These are phyloP conservation scores for Coniochaeta sp. DNA, from an alignment of 2,329 filamentous ascomycete genomes.

Conservation along the genomic window DNA sequence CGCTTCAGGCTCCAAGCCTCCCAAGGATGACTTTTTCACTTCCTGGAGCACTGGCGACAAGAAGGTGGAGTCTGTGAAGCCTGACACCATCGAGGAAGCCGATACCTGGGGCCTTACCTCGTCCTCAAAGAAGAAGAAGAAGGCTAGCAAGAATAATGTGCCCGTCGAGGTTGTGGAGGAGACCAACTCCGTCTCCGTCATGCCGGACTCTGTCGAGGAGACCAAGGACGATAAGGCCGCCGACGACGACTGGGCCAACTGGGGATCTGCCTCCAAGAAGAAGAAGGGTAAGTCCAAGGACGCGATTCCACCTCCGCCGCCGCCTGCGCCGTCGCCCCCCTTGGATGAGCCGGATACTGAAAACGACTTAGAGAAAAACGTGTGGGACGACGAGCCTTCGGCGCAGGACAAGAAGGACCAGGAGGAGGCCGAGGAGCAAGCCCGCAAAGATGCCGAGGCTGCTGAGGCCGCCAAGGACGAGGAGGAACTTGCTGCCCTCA, in stretches of 20 bases:
- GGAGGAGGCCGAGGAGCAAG: constrained; percentile 18
- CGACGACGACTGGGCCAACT: constrained; percentile 27
- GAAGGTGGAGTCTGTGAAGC: constrained; percentile 29
- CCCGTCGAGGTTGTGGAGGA: constrained; percentile 39
- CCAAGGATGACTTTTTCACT: constrained; percentile 48
- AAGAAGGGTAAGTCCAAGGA: constrained; percentile 31
- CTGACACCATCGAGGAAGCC: constrained; percentile 35
- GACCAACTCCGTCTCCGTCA: constrained; percentile 36
- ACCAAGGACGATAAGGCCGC: constrained; percentile 31
- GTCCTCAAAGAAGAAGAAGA: constrained; percentile 37
- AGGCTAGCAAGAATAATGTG: constrained; percentile 42
- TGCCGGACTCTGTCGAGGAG: constrained; percentile 37
- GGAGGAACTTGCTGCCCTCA: constrained; percentile 31
- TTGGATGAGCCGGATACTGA: constrained; percentile 32
- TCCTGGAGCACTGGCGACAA: constrained; percentile 45
- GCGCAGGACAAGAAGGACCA: constrained; percentile 30
- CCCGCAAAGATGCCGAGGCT: constrained; percentile 14
- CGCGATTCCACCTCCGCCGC: constrained; percentile 33
- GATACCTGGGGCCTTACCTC: constrained; percentile 28
- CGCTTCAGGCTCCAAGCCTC: constrained; percentile 21
- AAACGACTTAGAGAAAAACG: constrained; percentile 13
- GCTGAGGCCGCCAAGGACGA: constrained; percentile 20
- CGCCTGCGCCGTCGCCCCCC: constrained; percentile 41
- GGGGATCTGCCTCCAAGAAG: constrained; percentile 34
- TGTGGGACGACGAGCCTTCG: constrained; percentile 28